Evolutionary conservation across 345 rosid genomes (phyloP).

Genomic region (Brassica cretica): DNA sequence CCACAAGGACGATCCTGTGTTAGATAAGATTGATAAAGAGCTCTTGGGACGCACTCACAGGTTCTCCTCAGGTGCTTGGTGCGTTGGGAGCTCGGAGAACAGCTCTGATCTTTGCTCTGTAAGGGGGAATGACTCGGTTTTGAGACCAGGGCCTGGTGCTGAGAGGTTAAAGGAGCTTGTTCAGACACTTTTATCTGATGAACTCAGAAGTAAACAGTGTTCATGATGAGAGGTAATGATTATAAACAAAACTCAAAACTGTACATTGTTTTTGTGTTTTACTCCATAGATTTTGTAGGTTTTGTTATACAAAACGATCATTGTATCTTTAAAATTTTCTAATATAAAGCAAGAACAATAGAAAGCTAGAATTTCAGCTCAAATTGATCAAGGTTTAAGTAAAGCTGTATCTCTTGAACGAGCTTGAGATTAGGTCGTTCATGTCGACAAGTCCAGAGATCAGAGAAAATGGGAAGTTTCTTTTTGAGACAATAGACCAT

Average conservation of each 20-base stretch:
- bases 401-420: slow-evolving; percentile 46
- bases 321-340: not conserved
- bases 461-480: slow-evolving; percentile 4
- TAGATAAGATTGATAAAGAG: slow-evolving; percentile 81
- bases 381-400: slow-evolving; percentile 8
- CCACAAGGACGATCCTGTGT: slow-evolving; percentile 58
- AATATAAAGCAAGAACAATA: slow-evolving; percentile 6
- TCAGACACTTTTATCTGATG: slow-evolving; percentile 52
- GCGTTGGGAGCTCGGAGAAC: slow-evolving; percentile 36
- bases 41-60: slow-evolving; percentile 57
- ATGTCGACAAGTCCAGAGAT: slow-evolving; percentile 19
- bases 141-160: slow-evolving; percentile 73
- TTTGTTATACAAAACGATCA: slow-evolving; percentile 20
- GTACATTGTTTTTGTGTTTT: slow-evolving; percentile 31
- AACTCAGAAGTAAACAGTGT: slow-evolving; percentile 57
- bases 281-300: slow-evolving; percentile 29
- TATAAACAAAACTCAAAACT: slow-evolving; percentile 13
- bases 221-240: slow-evolving; percentile 43
- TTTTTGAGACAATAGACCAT: not conserved
- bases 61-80: slow-evolving; percentile 75
- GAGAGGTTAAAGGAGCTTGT: slow-evolving; percentile 64
- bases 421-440: slow-evolving; percentile 61
- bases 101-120: slow-evolving; percentile 17
- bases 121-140: slow-evolving; percentile 42
- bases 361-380: not conserved